Conservation (phyloP, 208 protist species). For the Herpetomonas muscarum region DNA sequence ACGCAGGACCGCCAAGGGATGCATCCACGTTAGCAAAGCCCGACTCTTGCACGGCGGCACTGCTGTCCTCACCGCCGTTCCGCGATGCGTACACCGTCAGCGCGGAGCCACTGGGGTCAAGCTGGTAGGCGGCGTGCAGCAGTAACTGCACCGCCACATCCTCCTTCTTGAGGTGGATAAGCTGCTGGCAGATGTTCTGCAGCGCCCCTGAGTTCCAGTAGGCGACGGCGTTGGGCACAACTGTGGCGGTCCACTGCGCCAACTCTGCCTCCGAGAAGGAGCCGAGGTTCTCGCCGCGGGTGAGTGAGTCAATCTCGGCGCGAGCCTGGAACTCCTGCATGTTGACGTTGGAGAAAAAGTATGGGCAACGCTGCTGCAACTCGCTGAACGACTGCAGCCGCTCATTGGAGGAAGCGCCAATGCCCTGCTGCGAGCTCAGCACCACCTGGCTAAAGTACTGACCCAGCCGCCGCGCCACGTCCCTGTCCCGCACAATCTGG, state of each 20-base stretch:
- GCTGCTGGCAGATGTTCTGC: conserved; percentile 68
- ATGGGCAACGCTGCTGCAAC: conserved; percentile 70
- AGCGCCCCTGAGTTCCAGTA: conserved; percentile 81
- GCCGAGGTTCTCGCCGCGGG: conserved; percentile 32
- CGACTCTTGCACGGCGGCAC: neutral
- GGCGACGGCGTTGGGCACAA: conserved; percentile 49
- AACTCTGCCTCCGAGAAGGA: conserved; percentile 45
- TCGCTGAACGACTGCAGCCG: conserved; percentile 36
- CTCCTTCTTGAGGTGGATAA: conserved; percentile 62
- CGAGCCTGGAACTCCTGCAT: conserved; percentile 59
- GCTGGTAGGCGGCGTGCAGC: conserved; percentile 77
- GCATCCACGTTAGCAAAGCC: neutral
- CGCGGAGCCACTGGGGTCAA: conserved; percentile 63
- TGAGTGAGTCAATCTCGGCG: conserved; percentile 58
- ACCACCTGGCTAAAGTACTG: conserved; percentile 54
- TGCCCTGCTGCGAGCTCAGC: conserved; percentile 39
- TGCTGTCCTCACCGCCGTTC: conserved; percentile 18
- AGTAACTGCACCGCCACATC: conserved; percentile 69
- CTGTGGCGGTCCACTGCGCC: conserved; percentile 54
- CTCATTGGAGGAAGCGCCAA: conserved; percentile 29
- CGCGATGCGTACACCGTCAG: conserved; percentile 57
- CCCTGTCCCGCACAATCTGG: conserved; percentile 70
- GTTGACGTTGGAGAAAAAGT: conserved; percentile 76
- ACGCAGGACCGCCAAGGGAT: conserved; percentile 1
- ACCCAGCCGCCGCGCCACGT: conserved; percentile 58